These are phyloP conservation scores for Penicilliopsis zonata DNA, from an alignment of 495 filamentous ascomycete species.

Conservation along the genomic window DNA sequence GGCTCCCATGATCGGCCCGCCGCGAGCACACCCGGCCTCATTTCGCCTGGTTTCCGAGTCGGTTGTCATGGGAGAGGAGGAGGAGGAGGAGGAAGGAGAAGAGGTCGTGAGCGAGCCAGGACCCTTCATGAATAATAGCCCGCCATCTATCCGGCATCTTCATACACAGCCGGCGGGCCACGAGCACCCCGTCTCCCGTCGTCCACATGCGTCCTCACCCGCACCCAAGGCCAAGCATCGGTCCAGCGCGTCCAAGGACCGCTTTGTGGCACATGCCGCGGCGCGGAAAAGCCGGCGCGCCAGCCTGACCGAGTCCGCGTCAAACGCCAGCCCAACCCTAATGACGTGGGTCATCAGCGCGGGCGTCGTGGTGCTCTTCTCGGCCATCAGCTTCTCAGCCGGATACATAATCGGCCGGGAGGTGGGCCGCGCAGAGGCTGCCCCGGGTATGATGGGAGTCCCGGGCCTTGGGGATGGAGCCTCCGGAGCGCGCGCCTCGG, in stretches of 20 bases:
- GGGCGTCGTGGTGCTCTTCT: constrained; percentile 83
- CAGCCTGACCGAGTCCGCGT: constrained; percentile 14
- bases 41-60: constrained; percentile 66
- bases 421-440: constrained; percentile 57
- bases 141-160: constrained; percentile 10
- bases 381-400: constrained; percentile 84
- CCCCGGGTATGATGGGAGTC: constrained; percentile 20
- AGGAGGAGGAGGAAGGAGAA: constrained; percentile 11
- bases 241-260: constrained; percentile 41
- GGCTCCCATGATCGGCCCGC: constrained; percentile 10
- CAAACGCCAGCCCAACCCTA: constrained; percentile 47
- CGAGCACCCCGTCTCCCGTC: constrained; percentile 11
- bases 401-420: constrained; percentile 84
- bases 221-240: constrained; percentile 37
- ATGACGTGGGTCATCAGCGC: constrained; percentile 88
- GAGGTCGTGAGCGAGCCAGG: constrained; percentile 10
- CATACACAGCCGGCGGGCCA: constrained; percentile 12
- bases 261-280: constrained; percentile 26
- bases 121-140: too few relatives aligned
- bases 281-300: constrained; percentile 44
- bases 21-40: constrained; percentile 17
- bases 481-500: constrained; percentile 17
- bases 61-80: constrained; percentile 46
- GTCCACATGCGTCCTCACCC: neutral
- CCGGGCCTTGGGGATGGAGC: constrained; percentile 14